Conservation (phyloP, 2,329 filamentous ascomycete species). For the Aspergillus ochraceoroseus region DNA sequence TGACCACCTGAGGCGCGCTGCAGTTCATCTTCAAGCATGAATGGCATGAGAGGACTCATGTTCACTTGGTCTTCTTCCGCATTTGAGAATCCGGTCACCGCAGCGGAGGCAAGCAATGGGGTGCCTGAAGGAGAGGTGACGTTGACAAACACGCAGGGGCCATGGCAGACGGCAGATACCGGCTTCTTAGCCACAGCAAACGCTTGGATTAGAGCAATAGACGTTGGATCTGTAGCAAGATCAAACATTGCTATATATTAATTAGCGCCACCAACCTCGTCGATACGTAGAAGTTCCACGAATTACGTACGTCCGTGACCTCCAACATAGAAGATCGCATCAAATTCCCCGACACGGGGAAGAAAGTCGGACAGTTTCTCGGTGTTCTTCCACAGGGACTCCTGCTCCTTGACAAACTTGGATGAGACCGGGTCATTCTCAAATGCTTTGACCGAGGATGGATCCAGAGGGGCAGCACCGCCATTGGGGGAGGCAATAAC, state of each 20-base stretch:
- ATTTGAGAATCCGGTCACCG: constrained; percentile 47
- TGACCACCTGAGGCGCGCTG: constrained; percentile 37
- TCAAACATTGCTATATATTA: constrained; percentile 46
- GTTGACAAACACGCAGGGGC: constrained; percentile 43
- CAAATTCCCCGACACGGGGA: constrained; percentile 57
- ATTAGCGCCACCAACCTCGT: no score
- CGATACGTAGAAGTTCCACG: no score
- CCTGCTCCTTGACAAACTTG: constrained; percentile 55
- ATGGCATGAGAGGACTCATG: constrained; percentile 42
- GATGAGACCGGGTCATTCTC: constrained; percentile 50
- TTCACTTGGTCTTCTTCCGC: constrained; percentile 43
- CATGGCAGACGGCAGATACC: constrained; percentile 49
- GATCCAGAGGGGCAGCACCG: constrained; percentile 59
- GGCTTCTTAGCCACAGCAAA: constrained; percentile 48
- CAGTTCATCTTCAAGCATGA: constrained; percentile 44
- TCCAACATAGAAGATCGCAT: constrained; percentile 58
- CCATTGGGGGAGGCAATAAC: constrained; percentile 60
- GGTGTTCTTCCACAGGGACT: constrained; percentile 61
- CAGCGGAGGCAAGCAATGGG: constrained; percentile 37
- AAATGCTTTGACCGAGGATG: constrained; percentile 52
- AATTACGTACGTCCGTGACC: constrained; percentile 50
- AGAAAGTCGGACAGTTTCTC: constrained; percentile 53
- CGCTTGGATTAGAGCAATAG: constrained; percentile 44
- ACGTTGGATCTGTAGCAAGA: constrained; percentile 41
- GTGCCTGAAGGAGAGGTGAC: constrained; percentile 43